Evolutionary conservation across 768 basidiomycete genomes (phyloP).

Genomic region (Phaffia tasmanica): DNA sequence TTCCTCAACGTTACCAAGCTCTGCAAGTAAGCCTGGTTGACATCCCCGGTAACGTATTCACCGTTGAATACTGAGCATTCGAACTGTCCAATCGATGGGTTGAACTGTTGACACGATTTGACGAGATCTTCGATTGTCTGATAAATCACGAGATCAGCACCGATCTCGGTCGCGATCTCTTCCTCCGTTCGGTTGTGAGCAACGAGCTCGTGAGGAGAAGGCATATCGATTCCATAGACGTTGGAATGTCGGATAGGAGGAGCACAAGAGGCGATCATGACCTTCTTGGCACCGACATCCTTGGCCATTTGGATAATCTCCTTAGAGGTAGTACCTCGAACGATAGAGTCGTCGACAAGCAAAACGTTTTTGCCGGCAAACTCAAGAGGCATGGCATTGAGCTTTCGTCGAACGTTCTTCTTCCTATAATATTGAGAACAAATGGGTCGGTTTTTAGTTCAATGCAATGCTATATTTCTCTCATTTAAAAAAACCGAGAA

Average conservation of each 20-base stretch:
- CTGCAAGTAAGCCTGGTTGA: conserved; percentile 68
- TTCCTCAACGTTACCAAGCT: conserved; percentile 65
- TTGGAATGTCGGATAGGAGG: conserved; percentile 90
- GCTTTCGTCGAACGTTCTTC: conserved; percentile 87
- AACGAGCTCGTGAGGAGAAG: conserved; percentile 83
- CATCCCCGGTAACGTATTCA: conserved; percentile 88
- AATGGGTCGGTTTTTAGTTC: conserved; percentile 14
- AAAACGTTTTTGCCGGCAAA: conserved; percentile 85
- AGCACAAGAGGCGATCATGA: conserved; percentile 92
- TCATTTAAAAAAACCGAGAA: neutral
- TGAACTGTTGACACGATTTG: conserved; percentile 71
- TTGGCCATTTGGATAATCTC: conserved; percentile 99
- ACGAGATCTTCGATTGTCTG: conserved; percentile 84
- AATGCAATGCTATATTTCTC: neutral
- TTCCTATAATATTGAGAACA: conserved; percentile 43
- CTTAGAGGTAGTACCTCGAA: conserved; percentile 94
- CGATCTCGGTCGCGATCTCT: conserved; percentile 67
- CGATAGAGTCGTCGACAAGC: conserved; percentile 96
- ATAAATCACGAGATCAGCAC: conserved; percentile 91
- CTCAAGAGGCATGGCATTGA: conserved; percentile 98
- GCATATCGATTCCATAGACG: conserved; percentile 99
- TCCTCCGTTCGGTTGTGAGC: conserved; percentile 62
- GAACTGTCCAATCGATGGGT: conserved; percentile 61
- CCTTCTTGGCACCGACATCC: conserved; percentile 91
- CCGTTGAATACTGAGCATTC: conserved; percentile 98